Evolutionary conservation across 1,139 yeast genomes (phyloP).

Genomic region (Candida gigantensis): DNA sequence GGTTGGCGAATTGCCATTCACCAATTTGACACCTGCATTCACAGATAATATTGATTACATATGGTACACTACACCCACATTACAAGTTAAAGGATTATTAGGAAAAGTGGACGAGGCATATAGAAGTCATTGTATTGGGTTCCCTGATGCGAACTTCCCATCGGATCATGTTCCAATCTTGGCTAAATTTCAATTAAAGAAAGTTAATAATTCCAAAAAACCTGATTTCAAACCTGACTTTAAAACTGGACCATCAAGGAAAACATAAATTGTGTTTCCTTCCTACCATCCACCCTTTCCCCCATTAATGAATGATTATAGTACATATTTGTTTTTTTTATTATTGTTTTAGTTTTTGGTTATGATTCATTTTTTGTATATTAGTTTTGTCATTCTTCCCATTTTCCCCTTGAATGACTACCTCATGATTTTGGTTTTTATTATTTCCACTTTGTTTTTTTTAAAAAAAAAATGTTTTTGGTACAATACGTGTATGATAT

Average conservation of each 20-base stretch:
- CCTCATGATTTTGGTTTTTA: too few species aligned
- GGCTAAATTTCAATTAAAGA: slow-evolving; percentile 73
- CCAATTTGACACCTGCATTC: slow-evolving; percentile 91
- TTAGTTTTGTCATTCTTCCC: too few species aligned
- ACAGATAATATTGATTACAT: slow-evolving; percentile 93
- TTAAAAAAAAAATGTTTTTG: too few species aligned
- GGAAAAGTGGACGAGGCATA: slow-evolving; percentile 85
- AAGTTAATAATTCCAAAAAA: slow-evolving; percentile 32
- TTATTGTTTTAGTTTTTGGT: neutral
- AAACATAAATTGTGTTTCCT: slow-evolving; percentile 30
- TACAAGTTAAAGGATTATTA: slow-evolving; percentile 81
- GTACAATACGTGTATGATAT: too few species aligned
- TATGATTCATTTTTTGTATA: too few species aligned
- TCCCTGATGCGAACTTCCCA: slow-evolving; percentile 93
- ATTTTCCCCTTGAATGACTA: too few species aligned
- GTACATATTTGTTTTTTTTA: neutral
- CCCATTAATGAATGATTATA: neutral
- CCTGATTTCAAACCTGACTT: slow-evolving; percentile 56
- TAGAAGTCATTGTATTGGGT: slow-evolving; percentile 75
- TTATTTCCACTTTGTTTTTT: too few species aligned
- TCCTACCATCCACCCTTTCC: neutral
- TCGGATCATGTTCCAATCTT: slow-evolving; percentile 91
- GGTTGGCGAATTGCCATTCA: slow-evolving; percentile 89
- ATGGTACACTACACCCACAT: slow-evolving; percentile 82
- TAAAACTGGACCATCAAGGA: slow-evolving; percentile 51